phyloP scores from a whole-genome alignment of 1,284 basidiomycete species.

The Boletus chippewaensis region DNA sequence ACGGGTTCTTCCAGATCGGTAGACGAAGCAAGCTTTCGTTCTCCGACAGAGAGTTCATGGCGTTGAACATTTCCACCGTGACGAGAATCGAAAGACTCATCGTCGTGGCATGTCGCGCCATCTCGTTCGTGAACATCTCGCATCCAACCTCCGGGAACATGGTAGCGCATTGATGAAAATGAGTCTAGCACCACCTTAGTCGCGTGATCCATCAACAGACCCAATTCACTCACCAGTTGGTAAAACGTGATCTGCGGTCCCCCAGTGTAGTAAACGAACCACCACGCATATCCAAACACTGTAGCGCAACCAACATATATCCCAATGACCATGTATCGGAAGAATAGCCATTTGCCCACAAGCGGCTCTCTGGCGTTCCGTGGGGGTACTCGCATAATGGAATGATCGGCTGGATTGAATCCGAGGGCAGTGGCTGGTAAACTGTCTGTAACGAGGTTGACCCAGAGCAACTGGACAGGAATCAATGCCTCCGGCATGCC shows the following conservation, averaged over 20 bases:
- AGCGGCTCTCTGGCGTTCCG: slow-evolving; percentile 85
- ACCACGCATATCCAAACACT: slow-evolving; percentile 97
- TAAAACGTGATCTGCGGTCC: slow-evolving; percentile 93
- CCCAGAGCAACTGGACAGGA: slow-evolving; percentile 96
- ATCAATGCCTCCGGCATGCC: slow-evolving; percentile 99
- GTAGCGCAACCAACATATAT: slow-evolving; percentile 93
- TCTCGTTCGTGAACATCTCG: slow-evolving; percentile 84
- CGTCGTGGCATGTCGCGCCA: slow-evolving; percentile 86
- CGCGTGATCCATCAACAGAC: slow-evolving; percentile 2
- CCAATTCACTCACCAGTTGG: slow-evolving; percentile 67
- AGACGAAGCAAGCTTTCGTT: slow-evolving; percentile 88
- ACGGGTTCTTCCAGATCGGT: slow-evolving; percentile 91
- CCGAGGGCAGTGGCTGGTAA: slow-evolving; percentile 97
- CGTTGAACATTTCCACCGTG: slow-evolving; percentile 98
- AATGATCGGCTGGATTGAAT: slow-evolving; percentile 94
- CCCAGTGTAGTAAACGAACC: slow-evolving; percentile 88
- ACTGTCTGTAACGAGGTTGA: slow-evolving; percentile 93
- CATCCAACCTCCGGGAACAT: slow-evolving; percentile 88
- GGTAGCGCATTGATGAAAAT: slow-evolving; percentile 87
- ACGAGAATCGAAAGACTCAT: slow-evolving; percentile 94
- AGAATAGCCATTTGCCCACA: slow-evolving; percentile 90
- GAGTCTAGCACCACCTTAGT: slow-evolving; percentile 50
- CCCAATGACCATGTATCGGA: slow-evolving; percentile 92
- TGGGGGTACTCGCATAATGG: slow-evolving; percentile 93
- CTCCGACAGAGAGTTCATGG: slow-evolving; percentile 98